Conservation (phyloP, 768 basidiomycete species). For the Suillus paluster region DNA sequence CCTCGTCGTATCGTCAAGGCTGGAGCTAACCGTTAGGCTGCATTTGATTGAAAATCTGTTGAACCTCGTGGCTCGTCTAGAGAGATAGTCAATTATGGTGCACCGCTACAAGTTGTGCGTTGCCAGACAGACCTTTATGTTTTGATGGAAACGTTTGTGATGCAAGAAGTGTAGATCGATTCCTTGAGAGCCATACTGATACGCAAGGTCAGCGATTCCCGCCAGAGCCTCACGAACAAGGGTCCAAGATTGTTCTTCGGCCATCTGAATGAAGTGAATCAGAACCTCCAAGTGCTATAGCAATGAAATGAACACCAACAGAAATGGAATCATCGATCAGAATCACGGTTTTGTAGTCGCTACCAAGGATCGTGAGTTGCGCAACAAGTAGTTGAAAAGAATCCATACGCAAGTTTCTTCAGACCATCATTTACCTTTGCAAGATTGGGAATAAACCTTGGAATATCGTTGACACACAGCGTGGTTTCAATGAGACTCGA, state of each 20-base stretch:
- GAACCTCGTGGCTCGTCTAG: constrained; percentile 7
- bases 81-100: not conserved
- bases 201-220: constrained; percentile 34
- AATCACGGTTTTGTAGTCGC: constrained; percentile 35
- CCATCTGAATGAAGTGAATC: constrained; percentile 24
- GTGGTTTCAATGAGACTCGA: not conserved
- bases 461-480: constrained; percentile 7
- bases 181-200: constrained; percentile 31
- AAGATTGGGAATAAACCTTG: constrained; percentile 16
- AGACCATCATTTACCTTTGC: constrained; percentile 5
- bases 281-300: not conserved
- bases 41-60: constrained; percentile 4
- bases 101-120: not conserved
- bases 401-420: constrained; percentile 11
- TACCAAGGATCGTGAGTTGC: constrained; percentile 7
- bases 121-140: constrained; percentile 10
- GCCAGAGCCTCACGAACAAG: constrained; percentile 38
- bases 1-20: not conserved
- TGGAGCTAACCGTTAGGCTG: constrained; percentile 6
- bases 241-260: constrained; percentile 30
- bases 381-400: constrained; percentile 1
- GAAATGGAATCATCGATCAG: constrained; percentile 37
- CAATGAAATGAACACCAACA: constrained; percentile 11
- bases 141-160: constrained; percentile 17
- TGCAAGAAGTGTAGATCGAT: constrained; percentile 41